These are phyloP conservation scores for Copromyces sp. DNA, from an alignment of 495 filamentous ascomycete genomes.

Conservation along the genomic window DNA sequence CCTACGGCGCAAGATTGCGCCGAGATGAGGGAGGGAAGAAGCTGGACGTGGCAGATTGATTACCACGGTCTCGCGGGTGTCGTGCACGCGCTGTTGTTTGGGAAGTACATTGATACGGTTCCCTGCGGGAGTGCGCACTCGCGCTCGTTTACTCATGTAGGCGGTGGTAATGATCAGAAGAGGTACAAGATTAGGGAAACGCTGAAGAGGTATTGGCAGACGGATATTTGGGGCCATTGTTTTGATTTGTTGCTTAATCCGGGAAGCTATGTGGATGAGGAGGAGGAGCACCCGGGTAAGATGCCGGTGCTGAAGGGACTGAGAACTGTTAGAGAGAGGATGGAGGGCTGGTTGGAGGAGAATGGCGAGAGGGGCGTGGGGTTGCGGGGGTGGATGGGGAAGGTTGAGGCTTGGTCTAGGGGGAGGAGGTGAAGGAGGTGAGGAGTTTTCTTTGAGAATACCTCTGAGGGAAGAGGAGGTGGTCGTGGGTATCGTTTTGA, in stretches of 20 bases:
- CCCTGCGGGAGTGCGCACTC: conserved; percentile 20
- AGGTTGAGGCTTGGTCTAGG: conserved; percentile 49
- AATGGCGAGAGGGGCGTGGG: conserved; percentile 77
- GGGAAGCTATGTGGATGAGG: conserved; percentile 43
- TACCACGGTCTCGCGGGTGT: conserved; percentile 85
- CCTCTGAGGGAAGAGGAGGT: not conserved
- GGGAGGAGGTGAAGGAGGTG: conserved; percentile 15
- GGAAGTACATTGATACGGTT: conserved; percentile 83
- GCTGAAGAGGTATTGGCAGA: conserved; percentile 92
- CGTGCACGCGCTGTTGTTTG: conserved; percentile 79
- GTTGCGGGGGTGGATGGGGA: conserved; percentile 58
- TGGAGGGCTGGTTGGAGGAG: conserved; percentile 76
- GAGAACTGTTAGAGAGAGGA: conserved; percentile 54
- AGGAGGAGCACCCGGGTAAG: conserved; percentile 37
- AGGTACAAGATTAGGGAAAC: conserved; percentile 60
- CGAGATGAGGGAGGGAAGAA: conserved; percentile 83
- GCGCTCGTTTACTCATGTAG: conserved; percentile 2
- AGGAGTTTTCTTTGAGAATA: too few relatives aligned
- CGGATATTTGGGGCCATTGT: conserved; percentile 71
- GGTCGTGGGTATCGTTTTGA: not conserved
- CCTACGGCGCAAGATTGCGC: conserved; percentile 74
- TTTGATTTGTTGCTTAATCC: conserved; percentile 90
- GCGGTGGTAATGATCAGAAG: conserved; percentile 35
- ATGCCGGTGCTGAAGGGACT: conserved; percentile 62
- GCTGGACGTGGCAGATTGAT: conserved; percentile 95